These are phyloP conservation scores for Kokia cookei DNA, from an alignment of 441 rosid species.

Conservation along the genomic window DNA sequence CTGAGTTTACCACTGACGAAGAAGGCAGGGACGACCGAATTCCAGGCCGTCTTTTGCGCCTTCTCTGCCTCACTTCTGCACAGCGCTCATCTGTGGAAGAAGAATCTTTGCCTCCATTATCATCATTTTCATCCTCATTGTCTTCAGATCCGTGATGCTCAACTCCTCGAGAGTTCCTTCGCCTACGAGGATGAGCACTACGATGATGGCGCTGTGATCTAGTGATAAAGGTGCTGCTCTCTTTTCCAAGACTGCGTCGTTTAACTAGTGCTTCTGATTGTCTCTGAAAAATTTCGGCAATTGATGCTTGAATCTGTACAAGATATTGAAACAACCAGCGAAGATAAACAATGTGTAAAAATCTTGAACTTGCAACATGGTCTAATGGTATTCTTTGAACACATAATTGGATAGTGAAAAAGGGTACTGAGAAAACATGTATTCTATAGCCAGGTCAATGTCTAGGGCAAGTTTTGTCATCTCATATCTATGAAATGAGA, in stretches of 20 bases:
- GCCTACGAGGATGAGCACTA: slow-evolving; percentile 35
- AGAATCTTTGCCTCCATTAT: slow-evolving; percentile 52
- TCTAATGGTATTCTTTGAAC: slow-evolving; percentile 2
- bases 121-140: slow-evolving; percentile 48
- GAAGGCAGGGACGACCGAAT: slow-evolving; percentile 44
- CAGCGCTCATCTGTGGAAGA: slow-evolving; percentile 73
- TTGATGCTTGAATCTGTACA: slow-evolving; percentile 69
- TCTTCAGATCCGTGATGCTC: slow-evolving; percentile 48
- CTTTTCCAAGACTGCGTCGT: slow-evolving; percentile 49
- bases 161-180: slow-evolving; percentile 34
- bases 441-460: neutral
- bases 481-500: neutral
- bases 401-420: neutral
- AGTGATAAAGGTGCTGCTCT: slow-evolving; percentile 21
- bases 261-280: slow-evolving; percentile 62
- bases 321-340: slow-evolving; percentile 11
- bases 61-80: slow-evolving; percentile 44
- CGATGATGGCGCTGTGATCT: slow-evolving; percentile 41
- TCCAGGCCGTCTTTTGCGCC: slow-evolving; percentile 52
- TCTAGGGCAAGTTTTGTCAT: neutral
- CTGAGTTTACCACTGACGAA: slow-evolving; percentile 38
- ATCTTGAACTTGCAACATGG: neutral
- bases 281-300: slow-evolving; percentile 56
- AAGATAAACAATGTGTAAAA: slow-evolving; percentile 5
- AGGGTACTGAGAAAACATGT: neutral